Evolutionary conservation across 495 filamentous ascomycete species (phyloP), one percentile per base, ranked within the genome.

Genomic region (Daldinia childiae): DNA sequence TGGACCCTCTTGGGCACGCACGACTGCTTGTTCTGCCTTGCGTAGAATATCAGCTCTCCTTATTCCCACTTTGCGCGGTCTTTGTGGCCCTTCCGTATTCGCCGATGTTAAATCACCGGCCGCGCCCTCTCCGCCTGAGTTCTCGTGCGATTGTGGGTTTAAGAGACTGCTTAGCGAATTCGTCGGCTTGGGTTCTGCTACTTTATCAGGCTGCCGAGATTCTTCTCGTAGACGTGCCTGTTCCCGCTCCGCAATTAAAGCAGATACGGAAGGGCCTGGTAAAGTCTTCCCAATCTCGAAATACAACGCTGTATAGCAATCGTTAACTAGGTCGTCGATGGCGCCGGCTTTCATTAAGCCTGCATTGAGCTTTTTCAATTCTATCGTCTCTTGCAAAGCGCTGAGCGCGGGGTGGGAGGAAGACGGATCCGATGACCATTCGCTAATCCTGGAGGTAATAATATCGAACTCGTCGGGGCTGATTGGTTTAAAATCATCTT

Each of bases 281-380:
- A 86, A 72, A 26, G 72, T 71, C 32, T 79, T 77, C 2, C 78
- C 82, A 52, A 87, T 64, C 50, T 87, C 81, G 1, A 79, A 77
- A 78, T 94, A 97, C 7, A 98, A 81, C n/a, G 87, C 83, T 3
- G 92, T 90, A 78, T 95, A 99, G 32, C 91, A 86, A 76, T 99
- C 95, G 14, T 88, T 89, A 59, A 97, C 90, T 30, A 98, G 84
- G 75, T 98, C 95, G 75, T 98, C 96, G 48, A 98, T 92, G 34
- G 90, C 84, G 2, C 89, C 87, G 5, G 90, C 87, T 75, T 94
- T 97, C 89, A 94, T 95, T 8, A 95, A 85, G 58, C 89, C 89
- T 52, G 88, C 88, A 77, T 97, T 97, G 43, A 95, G 85, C 71
- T 92, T 94, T 75, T 97, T 97, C n/a, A 98, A 81, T 74, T 98